phyloP scores from a whole-genome alignment of 2,329 filamentous ascomycete species.

The Colletotrichum lindemuthianum region DNA sequence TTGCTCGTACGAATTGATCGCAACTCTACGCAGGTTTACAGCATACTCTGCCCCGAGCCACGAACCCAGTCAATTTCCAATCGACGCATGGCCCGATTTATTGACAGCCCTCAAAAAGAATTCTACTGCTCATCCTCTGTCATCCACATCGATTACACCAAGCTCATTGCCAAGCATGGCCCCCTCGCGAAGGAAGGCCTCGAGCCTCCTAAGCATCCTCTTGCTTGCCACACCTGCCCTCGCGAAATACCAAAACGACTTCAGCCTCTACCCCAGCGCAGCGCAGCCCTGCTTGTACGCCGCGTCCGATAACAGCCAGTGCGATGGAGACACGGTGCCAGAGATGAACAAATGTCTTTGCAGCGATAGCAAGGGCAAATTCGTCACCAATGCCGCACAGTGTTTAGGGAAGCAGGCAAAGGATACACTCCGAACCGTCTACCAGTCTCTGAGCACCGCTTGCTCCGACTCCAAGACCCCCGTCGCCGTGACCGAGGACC shows the following conservation, averaged over 20 bases:
- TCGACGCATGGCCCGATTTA: no score
- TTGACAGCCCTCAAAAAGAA: no score
- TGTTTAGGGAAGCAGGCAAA: slow-evolving; percentile 54
- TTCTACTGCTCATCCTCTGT: neutral
- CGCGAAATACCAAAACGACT: slow-evolving; percentile 50
- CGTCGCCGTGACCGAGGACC: slow-evolving; percentile 51
- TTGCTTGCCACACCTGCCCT: slow-evolving; percentile 35
- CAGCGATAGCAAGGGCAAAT: slow-evolving; percentile 55
- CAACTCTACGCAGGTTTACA: no score
- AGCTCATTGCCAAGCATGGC: slow-evolving; percentile 17
- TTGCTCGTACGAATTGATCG: no score
- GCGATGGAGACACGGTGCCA: slow-evolving; percentile 50
- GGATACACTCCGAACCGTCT: slow-evolving; percentile 53
- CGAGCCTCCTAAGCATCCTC: slow-evolving; percentile 40
- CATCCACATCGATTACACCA: neutral
- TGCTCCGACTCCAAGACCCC: slow-evolving; percentile 57
- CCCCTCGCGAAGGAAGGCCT: slow-evolving; percentile 17
- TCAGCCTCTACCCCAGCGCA: slow-evolving; percentile 53
- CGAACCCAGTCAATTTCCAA: no score
- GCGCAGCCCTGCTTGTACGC: slow-evolving; percentile 56
- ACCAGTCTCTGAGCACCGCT: slow-evolving; percentile 53
- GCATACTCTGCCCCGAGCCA: no score
- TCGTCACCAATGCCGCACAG: slow-evolving; percentile 56
- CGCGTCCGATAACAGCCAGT: slow-evolving; percentile 52
- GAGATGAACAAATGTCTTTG: slow-evolving; percentile 62